phyloP scores from a whole-genome alignment of 2,329 filamentous ascomycete genomes.

The Colletotrichum orbiculare region DNA sequence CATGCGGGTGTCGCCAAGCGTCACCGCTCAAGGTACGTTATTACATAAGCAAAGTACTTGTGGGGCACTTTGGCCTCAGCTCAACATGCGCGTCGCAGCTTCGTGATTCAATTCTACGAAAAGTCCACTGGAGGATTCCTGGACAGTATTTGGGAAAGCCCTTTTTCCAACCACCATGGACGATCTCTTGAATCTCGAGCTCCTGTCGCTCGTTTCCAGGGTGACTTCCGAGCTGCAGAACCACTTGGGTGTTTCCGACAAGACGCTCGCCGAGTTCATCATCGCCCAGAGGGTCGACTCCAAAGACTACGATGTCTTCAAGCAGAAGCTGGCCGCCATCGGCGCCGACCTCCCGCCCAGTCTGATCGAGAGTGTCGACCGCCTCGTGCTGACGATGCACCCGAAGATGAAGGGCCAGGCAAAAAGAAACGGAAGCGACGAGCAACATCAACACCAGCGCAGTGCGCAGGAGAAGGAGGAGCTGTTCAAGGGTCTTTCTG shows the following conservation, averaged over 20 bases:
- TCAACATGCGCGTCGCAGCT: no score
- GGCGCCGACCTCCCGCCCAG: constrained; percentile 87
- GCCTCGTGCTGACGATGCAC: constrained; percentile 88
- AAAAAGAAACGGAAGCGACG: constrained; percentile 48
- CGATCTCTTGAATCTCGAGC: constrained; percentile 89
- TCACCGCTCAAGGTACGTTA: no score
- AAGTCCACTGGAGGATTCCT: no score
- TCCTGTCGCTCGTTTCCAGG: constrained; percentile 93
- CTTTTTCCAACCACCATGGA: constrained; percentile 67
- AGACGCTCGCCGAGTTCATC: constrained; percentile 95
- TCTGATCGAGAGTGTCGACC: constrained; percentile 90
- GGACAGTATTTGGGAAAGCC: no score
- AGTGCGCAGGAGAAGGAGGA: constrained; percentile 77
- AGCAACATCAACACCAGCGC: constrained; percentile 53
- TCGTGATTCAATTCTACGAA: no score
- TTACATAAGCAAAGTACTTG: no score
- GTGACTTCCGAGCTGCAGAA: constrained; percentile 96
- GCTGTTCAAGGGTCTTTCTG: constrained; percentile 89
- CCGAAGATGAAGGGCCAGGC: constrained; percentile 80
- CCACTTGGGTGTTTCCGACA: constrained; percentile 90
- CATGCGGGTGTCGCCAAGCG: no score
- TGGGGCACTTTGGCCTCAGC: no score
- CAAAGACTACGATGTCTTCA: constrained; percentile 77
- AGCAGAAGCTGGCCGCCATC: constrained; percentile 77
- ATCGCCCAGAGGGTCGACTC: constrained; percentile 89